Percentiles rank a stretch among this genome's conserved stretches.
Evolutionary conservation across 2,329 filamentous ascomycete species (phyloP).

Genomic region (Penicillium vulpinum): DNA sequence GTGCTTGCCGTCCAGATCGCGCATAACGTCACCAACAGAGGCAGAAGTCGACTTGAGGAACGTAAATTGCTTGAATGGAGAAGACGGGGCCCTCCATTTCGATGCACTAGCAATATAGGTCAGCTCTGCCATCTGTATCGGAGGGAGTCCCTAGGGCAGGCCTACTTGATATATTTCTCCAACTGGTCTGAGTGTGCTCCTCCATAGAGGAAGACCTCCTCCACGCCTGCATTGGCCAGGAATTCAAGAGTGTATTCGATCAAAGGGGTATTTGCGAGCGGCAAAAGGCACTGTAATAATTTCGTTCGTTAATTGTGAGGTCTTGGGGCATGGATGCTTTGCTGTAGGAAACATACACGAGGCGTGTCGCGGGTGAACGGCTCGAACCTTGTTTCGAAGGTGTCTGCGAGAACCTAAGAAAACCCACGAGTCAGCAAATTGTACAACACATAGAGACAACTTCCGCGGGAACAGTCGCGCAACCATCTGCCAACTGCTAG

Average conservation of each 20-base stretch:
- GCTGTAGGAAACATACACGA: slow-evolving; percentile 59
- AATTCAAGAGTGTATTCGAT: slow-evolving; percentile 99
- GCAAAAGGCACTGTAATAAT: slow-evolving; percentile 75
- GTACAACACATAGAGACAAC: neutral
- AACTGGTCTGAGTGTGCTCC: slow-evolving; percentile 83
- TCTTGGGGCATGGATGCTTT: neutral
- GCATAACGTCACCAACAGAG: slow-evolving; percentile 90
- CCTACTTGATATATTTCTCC: slow-evolving; percentile 75
- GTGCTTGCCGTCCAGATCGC: slow-evolving; percentile 83
- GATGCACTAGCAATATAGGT: slow-evolving; percentile 55
- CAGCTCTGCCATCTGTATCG: slow-evolving; percentile 7
- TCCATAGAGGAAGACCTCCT: slow-evolving; percentile 90
- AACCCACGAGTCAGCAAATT: slow-evolving; percentile 13
- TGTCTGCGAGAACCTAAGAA: slow-evolving; percentile 79
- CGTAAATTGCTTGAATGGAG: slow-evolving; percentile 77
- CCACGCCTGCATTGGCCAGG: slow-evolving; percentile 90
- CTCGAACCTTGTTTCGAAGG: slow-evolving; percentile 86
- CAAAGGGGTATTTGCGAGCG: slow-evolving; percentile 87
- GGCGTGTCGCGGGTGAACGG: slow-evolving; percentile 88
- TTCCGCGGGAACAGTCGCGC: neutral
- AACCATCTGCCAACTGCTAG: neutral
- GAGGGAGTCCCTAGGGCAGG: neutral
- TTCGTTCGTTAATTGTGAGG: neutral
- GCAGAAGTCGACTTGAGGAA: slow-evolving; percentile 84
- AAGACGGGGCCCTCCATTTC: slow-evolving; percentile 70